Percentiles rank a stretch among this genome's conserved stretches.
Evolutionary conservation across 257 asterid genomes (phyloP).

Genomic region (Nemophila menziesii): DNA sequence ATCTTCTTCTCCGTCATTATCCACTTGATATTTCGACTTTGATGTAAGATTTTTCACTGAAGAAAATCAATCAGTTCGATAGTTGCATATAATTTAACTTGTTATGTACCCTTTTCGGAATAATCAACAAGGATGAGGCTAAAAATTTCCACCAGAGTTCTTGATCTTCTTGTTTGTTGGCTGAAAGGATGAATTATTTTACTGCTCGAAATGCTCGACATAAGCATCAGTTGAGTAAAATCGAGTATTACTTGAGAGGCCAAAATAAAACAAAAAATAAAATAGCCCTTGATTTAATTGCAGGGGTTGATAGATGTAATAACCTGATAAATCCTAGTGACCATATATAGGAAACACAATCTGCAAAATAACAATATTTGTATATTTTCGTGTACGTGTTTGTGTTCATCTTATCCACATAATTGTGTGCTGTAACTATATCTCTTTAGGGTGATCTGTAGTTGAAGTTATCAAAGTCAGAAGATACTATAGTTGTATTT

Average conservation of each 20-base stretch:
- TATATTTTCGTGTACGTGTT: too few relatives aligned
- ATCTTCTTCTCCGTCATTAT: slow-evolving; percentile 25
- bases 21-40: background rate
- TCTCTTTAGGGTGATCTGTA: too few relatives aligned
- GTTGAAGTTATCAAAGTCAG: too few relatives aligned
- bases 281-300: background rate
- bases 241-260: background rate
- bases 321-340: background rate
- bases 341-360: background rate
- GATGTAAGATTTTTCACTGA: background rate
- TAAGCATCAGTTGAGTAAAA: background rate
- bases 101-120: background rate
- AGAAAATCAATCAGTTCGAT: background rate
- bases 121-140: background rate
- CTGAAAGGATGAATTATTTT: background rate
- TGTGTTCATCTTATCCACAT: background rate
- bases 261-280: background rate
- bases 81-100: background rate
- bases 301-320: background rate
- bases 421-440: background rate
- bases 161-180: background rate
- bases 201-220: background rate
- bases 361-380: background rate
- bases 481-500: too few relatives aligned
- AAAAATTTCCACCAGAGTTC: background rate